Base-by-base conservation (phyloP, 192 early-diverging fungal genomes). In the Coemansia erecta region DNA sequence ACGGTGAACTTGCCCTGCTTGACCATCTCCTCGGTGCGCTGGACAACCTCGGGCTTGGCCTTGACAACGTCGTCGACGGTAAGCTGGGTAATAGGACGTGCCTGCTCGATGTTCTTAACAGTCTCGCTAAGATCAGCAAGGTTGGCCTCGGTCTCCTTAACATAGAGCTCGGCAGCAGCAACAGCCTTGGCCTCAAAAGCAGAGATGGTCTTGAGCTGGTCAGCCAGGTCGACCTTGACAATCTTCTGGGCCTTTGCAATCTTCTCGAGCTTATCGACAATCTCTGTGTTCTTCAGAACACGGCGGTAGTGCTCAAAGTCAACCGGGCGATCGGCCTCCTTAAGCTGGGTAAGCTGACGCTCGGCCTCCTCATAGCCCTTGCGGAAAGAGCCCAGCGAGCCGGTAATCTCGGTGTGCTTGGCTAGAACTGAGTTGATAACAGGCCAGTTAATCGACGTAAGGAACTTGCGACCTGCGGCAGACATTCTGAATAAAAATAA, bases 31-130 rank as follows among this genome's bases (percentile, higher is more conserved):
- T 92, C 92, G 37, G 95, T 90, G 59, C 86, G 89, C 75, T 84
- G 80, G 72, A 89, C 91, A 58, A 98, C 81, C 56, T 95, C 94
- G 31, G 97, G 97, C 80, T 89, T 90, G 61, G 92, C 92, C 80
- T 87, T 85, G 81, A 90, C 84, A 56, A 98, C 87, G 73, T 98
- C 97, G 46, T 97, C 97, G 8, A 78, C 92, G 10, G 94, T 97
- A 44, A 96, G 84, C 74, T 96, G 85, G 49, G 96, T 91, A 58
- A 97, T 84, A 44, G 97, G 97, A 60, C 97, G 88, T 23, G 97
- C 89, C 51, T 81, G 81, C 68, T 98, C 92, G 60, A 98, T 98
- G 85, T 97, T 93, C 70, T 74, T 87, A 49, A 97, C 81, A 45
- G 96, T 92, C 56, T 84, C 89, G 61, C 90, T 85, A 47, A 98